These are phyloP conservation scores for Populus deltoides DNA, from an alignment of 345 rosid genomes.

Conservation along the genomic window DNA sequence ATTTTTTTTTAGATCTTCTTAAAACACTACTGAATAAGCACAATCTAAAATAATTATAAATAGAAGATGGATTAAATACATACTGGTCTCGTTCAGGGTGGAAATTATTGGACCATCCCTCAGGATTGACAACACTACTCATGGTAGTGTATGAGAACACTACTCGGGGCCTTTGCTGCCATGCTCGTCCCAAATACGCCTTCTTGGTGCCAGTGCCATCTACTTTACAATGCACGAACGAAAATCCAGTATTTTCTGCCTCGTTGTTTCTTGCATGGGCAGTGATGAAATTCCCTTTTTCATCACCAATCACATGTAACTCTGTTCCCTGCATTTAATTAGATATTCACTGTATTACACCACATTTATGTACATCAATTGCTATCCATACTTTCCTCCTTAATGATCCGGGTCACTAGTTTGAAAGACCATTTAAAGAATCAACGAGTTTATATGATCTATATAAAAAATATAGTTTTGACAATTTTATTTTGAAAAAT, in stretches of 20 bases:
- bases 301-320: slow-evolving; percentile 34
- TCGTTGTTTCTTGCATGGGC: slow-evolving; percentile 51
- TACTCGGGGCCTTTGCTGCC: slow-evolving; percentile 48
- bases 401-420: no score
- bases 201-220: slow-evolving; percentile 34
- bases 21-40: no score
- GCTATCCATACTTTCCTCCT: no score
- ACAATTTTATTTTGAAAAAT: no score
- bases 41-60: not conserved
- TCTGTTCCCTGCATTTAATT: slow-evolving; percentile 30
- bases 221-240: slow-evolving; percentile 54
- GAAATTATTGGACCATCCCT: slow-evolving; percentile 51
- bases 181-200: slow-evolving; percentile 61
- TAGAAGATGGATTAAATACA: not conserved
- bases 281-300: slow-evolving; percentile 42
- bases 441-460: no score
- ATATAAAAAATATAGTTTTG: no score
- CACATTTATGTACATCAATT: no score
- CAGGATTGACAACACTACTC: slow-evolving; percentile 31
- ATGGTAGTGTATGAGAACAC: slow-evolving; percentile 54
- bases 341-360: no score
- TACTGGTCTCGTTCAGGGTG: slow-evolving; percentile 36
- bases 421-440: no score
- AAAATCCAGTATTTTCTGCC: slow-evolving; percentile 44
- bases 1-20: no score